These are phyloP conservation scores for Solanum peruvianum DNA, from an alignment of 257 asterid species.

Conservation along the genomic window DNA sequence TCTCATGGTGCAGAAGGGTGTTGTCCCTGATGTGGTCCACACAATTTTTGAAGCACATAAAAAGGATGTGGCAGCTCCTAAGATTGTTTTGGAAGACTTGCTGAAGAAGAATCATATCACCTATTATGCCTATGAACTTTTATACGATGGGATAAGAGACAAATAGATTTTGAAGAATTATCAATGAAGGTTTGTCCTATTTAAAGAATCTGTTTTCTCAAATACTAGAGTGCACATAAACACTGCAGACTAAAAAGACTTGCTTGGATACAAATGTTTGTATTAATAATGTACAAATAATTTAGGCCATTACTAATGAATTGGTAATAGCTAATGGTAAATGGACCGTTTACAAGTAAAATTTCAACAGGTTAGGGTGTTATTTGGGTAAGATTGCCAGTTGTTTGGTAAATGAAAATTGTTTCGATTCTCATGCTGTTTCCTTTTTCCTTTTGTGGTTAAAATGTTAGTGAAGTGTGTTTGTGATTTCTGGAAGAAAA, in stretches of 20 bases:
- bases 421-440: background rate
- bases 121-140: slow-evolving; percentile 58
- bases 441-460: background rate
- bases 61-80: slow-evolving; percentile 74
- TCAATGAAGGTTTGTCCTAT: slow-evolving; percentile 5
- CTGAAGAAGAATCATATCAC: slow-evolving; percentile 60
- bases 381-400: background rate
- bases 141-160: slow-evolving; percentile 65
- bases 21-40: slow-evolving; percentile 65
- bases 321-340: background rate
- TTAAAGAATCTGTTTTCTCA: background rate
- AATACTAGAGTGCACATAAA: background rate
- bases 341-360: background rate
- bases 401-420: background rate
- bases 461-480: background rate
- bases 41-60: slow-evolving; percentile 64
- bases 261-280: background rate
- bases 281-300: background rate
- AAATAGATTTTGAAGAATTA: slow-evolving; percentile 44
- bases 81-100: slow-evolving; percentile 74
- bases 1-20: slow-evolving; percentile 65
- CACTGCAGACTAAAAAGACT: background rate
- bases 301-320: background rate
- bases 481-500: background rate
- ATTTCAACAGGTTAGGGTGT: background rate